A percentile compares a stretch with the other conserved stretches of the same genome.
Conservation (phyloP, 305 asterid species). For the Salvia sclarea region DNA sequence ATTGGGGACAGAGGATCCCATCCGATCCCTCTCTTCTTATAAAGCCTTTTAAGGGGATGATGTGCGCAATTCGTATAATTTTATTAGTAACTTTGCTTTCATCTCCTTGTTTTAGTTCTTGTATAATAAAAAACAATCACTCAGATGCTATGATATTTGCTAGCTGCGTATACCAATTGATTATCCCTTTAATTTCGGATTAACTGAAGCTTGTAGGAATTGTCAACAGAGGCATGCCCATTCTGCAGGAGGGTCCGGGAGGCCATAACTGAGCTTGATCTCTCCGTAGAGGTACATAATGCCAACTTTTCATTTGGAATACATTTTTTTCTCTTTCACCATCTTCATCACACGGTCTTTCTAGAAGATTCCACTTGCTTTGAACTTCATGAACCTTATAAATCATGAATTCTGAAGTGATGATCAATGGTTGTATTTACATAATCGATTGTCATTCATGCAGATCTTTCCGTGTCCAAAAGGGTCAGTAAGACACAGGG, state of each 20-base stretch:
- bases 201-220: conserved; percentile 43
- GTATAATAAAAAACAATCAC: neutral
- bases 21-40: too few species aligned
- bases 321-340: neutral
- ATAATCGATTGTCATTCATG: conserved; percentile 13
- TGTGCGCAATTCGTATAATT: too few species aligned
- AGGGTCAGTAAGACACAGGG: conserved; percentile 75
- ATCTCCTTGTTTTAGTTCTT: neutral
- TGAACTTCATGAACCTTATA: neutral
- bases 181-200: conserved; percentile 28
- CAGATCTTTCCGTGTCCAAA: conserved; percentile 88
- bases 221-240: conserved; percentile 88
- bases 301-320: neutral
- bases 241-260: conserved; percentile 90
- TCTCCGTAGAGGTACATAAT: conserved; percentile 60
- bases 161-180: neutral
- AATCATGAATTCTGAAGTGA: neutral
- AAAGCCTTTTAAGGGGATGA: too few species aligned
- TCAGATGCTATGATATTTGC: neutral
- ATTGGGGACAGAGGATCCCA: too few species aligned
- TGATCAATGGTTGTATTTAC: conserved; percentile 1
- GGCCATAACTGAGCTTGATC: conserved; percentile 81
- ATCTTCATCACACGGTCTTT: neutral
- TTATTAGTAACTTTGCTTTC: neutral
- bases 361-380: conserved; percentile 4